Evolutionary conservation across 2,329 filamentous ascomycete genomes (phyloP).

Genomic region (Fusarium compactum): DNA sequence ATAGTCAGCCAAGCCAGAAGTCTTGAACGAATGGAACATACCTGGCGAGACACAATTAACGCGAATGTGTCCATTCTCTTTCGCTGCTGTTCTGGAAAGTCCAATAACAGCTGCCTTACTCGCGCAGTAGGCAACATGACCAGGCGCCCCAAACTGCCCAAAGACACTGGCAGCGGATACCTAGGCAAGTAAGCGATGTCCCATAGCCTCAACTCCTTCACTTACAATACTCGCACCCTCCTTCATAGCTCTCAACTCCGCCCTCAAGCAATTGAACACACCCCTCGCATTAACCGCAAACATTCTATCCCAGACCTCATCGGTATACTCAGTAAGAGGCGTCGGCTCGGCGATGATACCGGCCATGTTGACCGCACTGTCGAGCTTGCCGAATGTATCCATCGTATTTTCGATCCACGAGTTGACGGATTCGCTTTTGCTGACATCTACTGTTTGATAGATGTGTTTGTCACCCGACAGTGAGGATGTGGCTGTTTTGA

Average conservation of each 20-base stretch:
- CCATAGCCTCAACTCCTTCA: conserved; percentile 45
- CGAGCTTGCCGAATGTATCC: conserved; percentile 51
- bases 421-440: conserved; percentile 27
- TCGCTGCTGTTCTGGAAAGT: conserved; percentile 48
- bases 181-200: conserved; percentile 48
- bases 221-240: conserved; percentile 43
- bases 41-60: conserved; percentile 37
- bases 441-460: conserved; percentile 24
- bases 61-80: conserved; percentile 38
- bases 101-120: conserved; percentile 52
- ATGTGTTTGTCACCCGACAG: not conserved
- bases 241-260: conserved; percentile 56
- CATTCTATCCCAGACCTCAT: conserved; percentile 57
- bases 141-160: conserved; percentile 48
- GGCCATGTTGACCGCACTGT: conserved; percentile 58
- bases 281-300: conserved; percentile 61
- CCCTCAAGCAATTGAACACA: conserved; percentile 63
- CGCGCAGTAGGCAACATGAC: conserved; percentile 47
- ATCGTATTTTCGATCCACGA: conserved; percentile 51
- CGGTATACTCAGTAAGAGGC: conserved; percentile 52
- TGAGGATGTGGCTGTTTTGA: not conserved
- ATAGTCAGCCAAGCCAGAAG: not conserved
- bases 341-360: conserved; percentile 32
- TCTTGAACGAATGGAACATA: rapidly evolving
- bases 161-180: conserved; percentile 50